A percentile compares a stretch with the other conserved stretches of the same genome.
Conservation (phyloP, 352 stramenopile genomes). For the Pythium myriotylum region DNA sequence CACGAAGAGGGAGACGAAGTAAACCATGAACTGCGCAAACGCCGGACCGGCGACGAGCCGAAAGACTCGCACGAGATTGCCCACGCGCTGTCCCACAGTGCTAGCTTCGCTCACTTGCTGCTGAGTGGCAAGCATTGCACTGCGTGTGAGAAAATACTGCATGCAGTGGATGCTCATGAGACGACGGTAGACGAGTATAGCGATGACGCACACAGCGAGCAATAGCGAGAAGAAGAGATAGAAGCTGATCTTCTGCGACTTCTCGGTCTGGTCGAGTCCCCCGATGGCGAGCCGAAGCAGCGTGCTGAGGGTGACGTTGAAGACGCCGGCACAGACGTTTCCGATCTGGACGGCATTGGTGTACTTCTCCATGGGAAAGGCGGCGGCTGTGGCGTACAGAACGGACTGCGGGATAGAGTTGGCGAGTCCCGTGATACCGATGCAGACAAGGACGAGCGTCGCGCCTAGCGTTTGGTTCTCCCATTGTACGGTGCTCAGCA, state of each 20-base stretch:
- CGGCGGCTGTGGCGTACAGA: constrained; percentile 60
- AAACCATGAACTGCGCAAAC: constrained; percentile 56
- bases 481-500: constrained; percentile 56
- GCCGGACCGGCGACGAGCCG: constrained; percentile 50
- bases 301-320: constrained; percentile 62
- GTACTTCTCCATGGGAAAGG: constrained; percentile 66
- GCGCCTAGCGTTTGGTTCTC: constrained; percentile 50
- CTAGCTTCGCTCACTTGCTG: constrained; percentile 33
- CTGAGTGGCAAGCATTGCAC: constrained; percentile 31
- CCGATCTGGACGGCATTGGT: constrained; percentile 70
- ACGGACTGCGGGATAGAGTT: constrained; percentile 64
- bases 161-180: constrained; percentile 42
- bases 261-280: constrained; percentile 41
- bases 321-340: constrained; percentile 48
- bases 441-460: constrained; percentile 62
- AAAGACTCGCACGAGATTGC: constrained; percentile 51
- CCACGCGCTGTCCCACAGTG: constrained; percentile 27
- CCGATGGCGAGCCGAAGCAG: constrained; percentile 51
- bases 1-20: constrained; percentile 58
- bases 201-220: constrained; percentile 51
- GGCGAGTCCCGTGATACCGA: constrained; percentile 47
- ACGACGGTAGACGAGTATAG: constrained; percentile 45
- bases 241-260: constrained; percentile 42
- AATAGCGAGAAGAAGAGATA: constrained; percentile 68
- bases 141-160: constrained; percentile 58